Conservation (phyloP, 164 flowering plant genomes). For the Aristolochia californica region DNA sequence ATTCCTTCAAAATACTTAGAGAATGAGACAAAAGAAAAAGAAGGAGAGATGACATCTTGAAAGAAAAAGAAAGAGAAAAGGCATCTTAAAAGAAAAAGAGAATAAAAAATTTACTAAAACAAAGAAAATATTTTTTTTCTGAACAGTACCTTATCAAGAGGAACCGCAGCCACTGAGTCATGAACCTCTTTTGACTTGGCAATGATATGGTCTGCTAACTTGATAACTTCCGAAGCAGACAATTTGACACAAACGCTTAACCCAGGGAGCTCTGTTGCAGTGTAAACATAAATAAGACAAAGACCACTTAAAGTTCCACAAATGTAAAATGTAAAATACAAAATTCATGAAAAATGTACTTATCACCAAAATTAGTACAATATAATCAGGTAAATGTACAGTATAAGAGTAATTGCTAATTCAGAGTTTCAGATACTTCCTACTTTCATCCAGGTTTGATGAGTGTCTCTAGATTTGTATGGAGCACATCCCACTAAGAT, state of each 20-base stretch:
- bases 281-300: neutral
- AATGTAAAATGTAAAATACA: neutral
- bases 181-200: constrained; percentile 72
- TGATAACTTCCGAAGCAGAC: constrained; percentile 64
- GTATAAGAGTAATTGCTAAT: neutral
- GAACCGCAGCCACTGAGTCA: constrained; percentile 75
- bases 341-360: neutral
- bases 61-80: no score
- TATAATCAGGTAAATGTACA: neutral
- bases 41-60: no score
- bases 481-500: no score
- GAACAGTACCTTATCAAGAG: constrained; percentile 57
- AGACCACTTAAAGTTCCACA: no score
- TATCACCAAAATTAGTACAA: neutral
- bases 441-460: neutral
- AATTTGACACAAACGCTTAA: constrained; percentile 46
- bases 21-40: no score
- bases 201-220: constrained; percentile 55
- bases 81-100: no score
- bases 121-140: neutral
- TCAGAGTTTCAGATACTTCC: neutral
- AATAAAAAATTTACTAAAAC: no score
- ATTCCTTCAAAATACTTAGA: no score
- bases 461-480: neutral
- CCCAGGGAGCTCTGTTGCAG: constrained; percentile 48